Evolutionary conservation across 768 basidiomycete species (phyloP).

Genomic region (Suillus americanus): DNA sequence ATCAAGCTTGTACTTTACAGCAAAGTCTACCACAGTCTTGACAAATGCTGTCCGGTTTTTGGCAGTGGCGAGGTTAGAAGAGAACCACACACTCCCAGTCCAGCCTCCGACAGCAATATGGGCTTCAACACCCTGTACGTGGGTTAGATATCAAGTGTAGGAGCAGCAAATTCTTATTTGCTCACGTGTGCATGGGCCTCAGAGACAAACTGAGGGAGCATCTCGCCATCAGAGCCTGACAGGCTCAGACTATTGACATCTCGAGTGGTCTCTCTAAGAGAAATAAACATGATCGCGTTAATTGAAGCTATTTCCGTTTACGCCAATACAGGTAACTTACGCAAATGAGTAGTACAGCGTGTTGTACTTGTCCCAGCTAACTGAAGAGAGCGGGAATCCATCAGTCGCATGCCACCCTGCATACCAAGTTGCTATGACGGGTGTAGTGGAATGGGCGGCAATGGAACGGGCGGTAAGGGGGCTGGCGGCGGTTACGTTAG

Average conservation of each 20-base stretch:
- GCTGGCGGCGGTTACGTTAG: background rate
- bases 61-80: slow-evolving; percentile 54
- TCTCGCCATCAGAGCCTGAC: slow-evolving; percentile 41
- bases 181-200: slow-evolving; percentile 39
- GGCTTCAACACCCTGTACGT: slow-evolving; percentile 51
- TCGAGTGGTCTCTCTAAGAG: slow-evolving; percentile 33
- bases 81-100: slow-evolving; percentile 64
- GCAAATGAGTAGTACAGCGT: slow-evolving; percentile 69
- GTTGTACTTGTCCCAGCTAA: slow-evolving; percentile 77
- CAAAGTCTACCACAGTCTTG: slow-evolving; percentile 52
- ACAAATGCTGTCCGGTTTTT: slow-evolving; percentile 63
- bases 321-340: slow-evolving; percentile 27
- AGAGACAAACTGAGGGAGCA: slow-evolving; percentile 58
- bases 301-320: background rate
- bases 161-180: background rate
- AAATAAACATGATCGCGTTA: slow-evolving; percentile 1
- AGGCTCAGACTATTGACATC: slow-evolving; percentile 33
- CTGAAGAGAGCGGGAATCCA: slow-evolving; percentile 49
- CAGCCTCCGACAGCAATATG: slow-evolving; percentile 70
- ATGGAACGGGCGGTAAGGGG: background rate
- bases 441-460: background rate
- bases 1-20: slow-evolving; percentile 49
- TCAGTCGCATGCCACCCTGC: slow-evolving; percentile 60
- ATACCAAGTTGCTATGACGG: slow-evolving; percentile 60
- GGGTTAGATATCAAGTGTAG: background rate